phyloP scores from a whole-genome alignment of 352 stramenopile species.

The Phytophthora pistaciae region DNA sequence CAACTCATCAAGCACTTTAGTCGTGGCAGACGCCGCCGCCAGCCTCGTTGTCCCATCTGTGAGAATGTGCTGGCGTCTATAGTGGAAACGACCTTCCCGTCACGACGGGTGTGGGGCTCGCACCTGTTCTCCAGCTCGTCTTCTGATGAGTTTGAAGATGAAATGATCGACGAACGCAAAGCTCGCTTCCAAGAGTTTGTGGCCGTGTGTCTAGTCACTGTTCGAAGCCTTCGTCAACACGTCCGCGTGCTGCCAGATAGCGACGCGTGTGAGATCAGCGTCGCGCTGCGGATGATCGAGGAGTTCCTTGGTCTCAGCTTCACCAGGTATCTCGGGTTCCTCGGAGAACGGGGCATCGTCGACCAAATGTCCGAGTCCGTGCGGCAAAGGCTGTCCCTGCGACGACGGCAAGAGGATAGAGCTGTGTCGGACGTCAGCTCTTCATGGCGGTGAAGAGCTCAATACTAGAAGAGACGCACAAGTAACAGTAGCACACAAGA shows the following conservation, averaged over 20 bases:
- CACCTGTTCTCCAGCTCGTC: constrained; percentile 31
- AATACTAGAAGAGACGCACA: too few species aligned
- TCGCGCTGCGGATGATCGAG: constrained; percentile 63
- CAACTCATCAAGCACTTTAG: constrained; percentile 72
- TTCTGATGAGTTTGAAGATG: constrained; percentile 14
- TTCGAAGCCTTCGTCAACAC: constrained; percentile 77
- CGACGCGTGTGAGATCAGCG: constrained; percentile 60
- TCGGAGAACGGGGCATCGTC: constrained; percentile 71
- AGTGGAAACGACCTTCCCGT: constrained; percentile 58
- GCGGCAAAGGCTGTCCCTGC: constrained; percentile 18
- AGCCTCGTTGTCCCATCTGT: constrained; percentile 63
- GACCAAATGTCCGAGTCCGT: constrained; percentile 31
- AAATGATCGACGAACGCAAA: constrained; percentile 63
- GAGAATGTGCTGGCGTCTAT: constrained; percentile 71
- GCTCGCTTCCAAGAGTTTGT: constrained; percentile 67
- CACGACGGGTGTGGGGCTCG: constrained; percentile 49
- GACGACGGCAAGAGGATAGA: constrained; percentile 21
- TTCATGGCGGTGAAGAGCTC: constrained; percentile 11
- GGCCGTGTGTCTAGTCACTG: constrained; percentile 49
- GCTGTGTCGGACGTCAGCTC: constrained; percentile 17
- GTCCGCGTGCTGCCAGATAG: constrained; percentile 56
- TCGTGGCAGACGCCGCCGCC: constrained; percentile 36
- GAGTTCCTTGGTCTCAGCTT: constrained; percentile 81
- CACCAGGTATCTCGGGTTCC: constrained; percentile 68
- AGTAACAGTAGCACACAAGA: constrained; percentile 30